Evolutionary conservation across 2,329 filamentous ascomycete genomes (phyloP).

Genomic region (Nemania sp.): DNA sequence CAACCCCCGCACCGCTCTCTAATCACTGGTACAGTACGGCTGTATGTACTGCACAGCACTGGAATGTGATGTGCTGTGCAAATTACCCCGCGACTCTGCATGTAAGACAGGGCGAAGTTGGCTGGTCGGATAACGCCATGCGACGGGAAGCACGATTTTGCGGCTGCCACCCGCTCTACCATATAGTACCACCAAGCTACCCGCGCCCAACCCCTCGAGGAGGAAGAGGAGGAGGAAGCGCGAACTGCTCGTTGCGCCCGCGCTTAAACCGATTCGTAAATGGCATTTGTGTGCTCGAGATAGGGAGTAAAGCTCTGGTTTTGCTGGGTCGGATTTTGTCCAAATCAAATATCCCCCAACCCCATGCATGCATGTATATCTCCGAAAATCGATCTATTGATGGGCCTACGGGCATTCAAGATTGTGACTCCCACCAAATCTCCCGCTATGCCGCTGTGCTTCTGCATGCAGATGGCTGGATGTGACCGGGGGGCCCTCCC

Average conservation of each 20-base stretch:
- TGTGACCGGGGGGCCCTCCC: constrained; percentile 8
- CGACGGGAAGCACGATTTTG: constrained; percentile 21
- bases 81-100: constrained; percentile 26
- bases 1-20: too few species aligned
- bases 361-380: constrained; percentile 24
- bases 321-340: constrained; percentile 9
- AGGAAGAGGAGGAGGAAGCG: not conserved
- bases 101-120: constrained; percentile 25
- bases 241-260: not conserved
- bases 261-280: not conserved
- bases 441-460: constrained; percentile 1
- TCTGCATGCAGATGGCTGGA: constrained; percentile 7
- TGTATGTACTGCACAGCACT: too few species aligned
- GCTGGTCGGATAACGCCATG: constrained; percentile 20
- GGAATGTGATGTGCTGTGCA: too few species aligned
- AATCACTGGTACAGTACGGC: too few species aligned
- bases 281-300: constrained; percentile 6
- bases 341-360: constrained; percentile 14
- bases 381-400: constrained; percentile 22
- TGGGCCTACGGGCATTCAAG: constrained; percentile 13
- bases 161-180: constrained; percentile 16
- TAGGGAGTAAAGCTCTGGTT: constrained; percentile 8
- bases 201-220: not conserved
- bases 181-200: too few species aligned
- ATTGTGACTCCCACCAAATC: constrained; percentile 16